Percentiles rank a stretch among this genome's conserved stretches.
phyloP scores from a whole-genome alignment of 1,284 basidiomycete genomes.

The Tranzscheliella williamsii region DNA sequence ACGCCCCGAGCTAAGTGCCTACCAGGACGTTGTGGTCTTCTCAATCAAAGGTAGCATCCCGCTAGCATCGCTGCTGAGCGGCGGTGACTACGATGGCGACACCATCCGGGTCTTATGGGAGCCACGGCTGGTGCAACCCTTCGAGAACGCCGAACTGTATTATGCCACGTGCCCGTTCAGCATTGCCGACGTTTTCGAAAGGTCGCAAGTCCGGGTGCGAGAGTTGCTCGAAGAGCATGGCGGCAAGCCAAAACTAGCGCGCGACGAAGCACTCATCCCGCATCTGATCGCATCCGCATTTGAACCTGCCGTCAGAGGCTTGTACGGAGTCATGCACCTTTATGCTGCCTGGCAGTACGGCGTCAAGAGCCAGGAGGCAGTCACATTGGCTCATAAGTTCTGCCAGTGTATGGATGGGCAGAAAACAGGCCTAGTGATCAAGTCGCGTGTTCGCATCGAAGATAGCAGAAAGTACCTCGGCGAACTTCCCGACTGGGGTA shows the following conservation, averaged over 20 bases:
- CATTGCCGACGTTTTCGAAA: constrained; percentile 40
- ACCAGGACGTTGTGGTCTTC: constrained; percentile 52
- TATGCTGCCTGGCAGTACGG: constrained; percentile 29
- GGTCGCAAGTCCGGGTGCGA: constrained; percentile 14
- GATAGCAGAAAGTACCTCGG: constrained; percentile 20
- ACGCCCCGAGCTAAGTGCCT: constrained; percentile 20
- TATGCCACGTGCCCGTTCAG: constrained; percentile 45
- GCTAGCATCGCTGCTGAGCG: constrained; percentile 45
- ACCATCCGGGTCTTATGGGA: constrained; percentile 46
- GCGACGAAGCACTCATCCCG: constrained; percentile 13
- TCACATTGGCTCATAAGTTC: constrained; percentile 34
- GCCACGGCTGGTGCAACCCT: constrained; percentile 27
- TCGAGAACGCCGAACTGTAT: constrained; percentile 24
- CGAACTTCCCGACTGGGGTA: constrained; percentile 23
- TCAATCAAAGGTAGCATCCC: constrained; percentile 39
- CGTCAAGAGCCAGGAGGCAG: constrained; percentile 8
- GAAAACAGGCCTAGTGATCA: constrained; percentile 30
- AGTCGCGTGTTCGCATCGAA: constrained; percentile 8
- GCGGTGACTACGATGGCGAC: constrained; percentile 57
- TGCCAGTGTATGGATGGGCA: constrained; percentile 27
- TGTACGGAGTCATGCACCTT: constrained; percentile 30
- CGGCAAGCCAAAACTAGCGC: constrained; percentile 8
- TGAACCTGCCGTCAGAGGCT: constrained; percentile 6
- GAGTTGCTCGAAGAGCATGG: constrained; percentile 20
- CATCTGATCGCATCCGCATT: constrained; percentile 14